Evolutionary conservation across 768 basidiomycete species (phyloP), one percentile per base, ranked within the genome.

Genomic region (Pleurotus pulmonarius): DNA sequence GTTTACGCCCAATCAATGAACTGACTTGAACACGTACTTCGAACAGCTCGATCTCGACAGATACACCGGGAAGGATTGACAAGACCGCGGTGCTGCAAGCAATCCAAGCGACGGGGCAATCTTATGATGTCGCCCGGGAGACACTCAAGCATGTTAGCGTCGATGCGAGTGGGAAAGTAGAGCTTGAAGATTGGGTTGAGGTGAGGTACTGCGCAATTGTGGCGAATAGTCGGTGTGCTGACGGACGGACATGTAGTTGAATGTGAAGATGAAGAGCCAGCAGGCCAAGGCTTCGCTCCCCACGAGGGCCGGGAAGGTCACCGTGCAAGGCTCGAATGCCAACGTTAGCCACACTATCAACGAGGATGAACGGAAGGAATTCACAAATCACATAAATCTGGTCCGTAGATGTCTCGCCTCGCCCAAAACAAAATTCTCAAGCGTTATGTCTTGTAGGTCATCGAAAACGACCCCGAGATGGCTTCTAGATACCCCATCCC

Each of bases 141-240:
- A 92, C 95, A 0, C 77, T 99, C 70, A 99, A 99, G 74, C 82
- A 87, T 62, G 95, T 98, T 66, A 90, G 87, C 57, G 86, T 98
- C 49, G 96, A 98, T 69, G 88, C 96, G 4, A 92, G 90, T 69
- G 96, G 97, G 45, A 92, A 94, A 70, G 87, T 99, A 57, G 97
- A 98, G 71, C 75, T 98, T 58, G 97, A 98, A 63, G 97, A 98
- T 67, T 99, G 93, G 88, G 95, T 98, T 45, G 96, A 98, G 83
- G 90, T 95, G 60, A 58, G 83, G 56, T n/a, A 41, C 37, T 40
- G 18, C 37, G 41, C 60, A 61, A 52, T 61, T 58, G 11, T 34
- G 29, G 29, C 4, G 29, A 34, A 34, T 9, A 11, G 29, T 34
- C 29, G 29, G 29, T 11, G 29, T 34, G 29, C 2, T 34, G 29